Conservation (phyloP, 306 rosid genomes). For the Lathyrus sativus region DNA sequence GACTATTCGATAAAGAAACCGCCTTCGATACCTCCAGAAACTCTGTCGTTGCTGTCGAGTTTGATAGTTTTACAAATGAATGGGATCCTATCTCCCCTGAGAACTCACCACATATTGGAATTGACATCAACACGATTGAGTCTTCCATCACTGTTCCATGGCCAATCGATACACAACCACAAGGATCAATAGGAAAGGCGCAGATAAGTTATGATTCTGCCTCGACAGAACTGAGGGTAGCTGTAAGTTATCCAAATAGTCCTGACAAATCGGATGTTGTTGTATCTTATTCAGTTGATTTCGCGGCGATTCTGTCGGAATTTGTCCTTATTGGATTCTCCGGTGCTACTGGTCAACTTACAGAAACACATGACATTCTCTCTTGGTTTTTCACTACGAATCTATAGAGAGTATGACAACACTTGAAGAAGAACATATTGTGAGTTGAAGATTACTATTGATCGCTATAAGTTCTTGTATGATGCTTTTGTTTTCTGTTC, state of each 20-base stretch:
- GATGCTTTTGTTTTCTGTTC: no score
- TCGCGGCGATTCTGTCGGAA: conserved; percentile 18
- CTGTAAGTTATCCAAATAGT: conserved; percentile 28
- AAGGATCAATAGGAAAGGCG: conserved; percentile 32
- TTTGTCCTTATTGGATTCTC: conserved; percentile 35
- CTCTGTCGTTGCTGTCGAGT: conserved; percentile 40
- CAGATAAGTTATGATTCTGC: conserved; percentile 21
- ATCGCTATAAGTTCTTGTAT: no score
- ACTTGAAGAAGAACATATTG: no score
- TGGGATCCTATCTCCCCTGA: conserved; percentile 26
- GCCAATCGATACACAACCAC: conserved; percentile 5
- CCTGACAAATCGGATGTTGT: background rate
- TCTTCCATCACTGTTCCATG: conserved; percentile 31
- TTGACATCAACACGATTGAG: conserved; percentile 38
- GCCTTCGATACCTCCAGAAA: conserved; percentile 1
- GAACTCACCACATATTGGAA: conserved; percentile 45
- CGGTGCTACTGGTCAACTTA: conserved; percentile 35
- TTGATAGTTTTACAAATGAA: conserved; percentile 39
- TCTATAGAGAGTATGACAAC: conserved; percentile 16
- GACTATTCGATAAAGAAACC: conserved; percentile 11
- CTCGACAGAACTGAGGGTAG: background rate
- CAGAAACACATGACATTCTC: conserved; percentile 45
- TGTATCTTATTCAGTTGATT: background rate
- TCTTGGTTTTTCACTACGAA: conserved; percentile 33
- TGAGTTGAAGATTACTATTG: no score